Evolutionary conservation across 148 eudicot genomes (phyloP).

Genomic region (Arctostaphylos glauca): DNA sequence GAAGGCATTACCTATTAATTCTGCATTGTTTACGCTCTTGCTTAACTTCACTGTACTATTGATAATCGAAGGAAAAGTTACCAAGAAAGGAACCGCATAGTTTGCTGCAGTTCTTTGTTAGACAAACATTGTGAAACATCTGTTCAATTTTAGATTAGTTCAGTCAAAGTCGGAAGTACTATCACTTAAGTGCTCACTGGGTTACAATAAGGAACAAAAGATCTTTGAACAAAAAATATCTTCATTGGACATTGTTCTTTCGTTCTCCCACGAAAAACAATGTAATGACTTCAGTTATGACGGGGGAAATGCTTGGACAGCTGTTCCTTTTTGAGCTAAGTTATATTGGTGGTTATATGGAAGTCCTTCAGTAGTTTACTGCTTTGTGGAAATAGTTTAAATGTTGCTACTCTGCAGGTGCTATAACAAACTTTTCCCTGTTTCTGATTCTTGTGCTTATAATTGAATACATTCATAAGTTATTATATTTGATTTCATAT

Average conservation of each 20-base stretch:
- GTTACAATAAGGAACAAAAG: background rate
- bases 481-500: background rate
- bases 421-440: background rate
- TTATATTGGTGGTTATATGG: background rate
- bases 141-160: background rate
- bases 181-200: slow-evolving; percentile 1
- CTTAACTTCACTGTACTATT: background rate
- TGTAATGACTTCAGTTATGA: background rate
- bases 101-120: background rate
- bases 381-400: slow-evolving; percentile 3
- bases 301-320: background rate
- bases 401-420: slow-evolving; percentile 10
- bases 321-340: background rate
- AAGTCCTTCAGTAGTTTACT: background rate
- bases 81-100: background rate
- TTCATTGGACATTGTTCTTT: background rate
- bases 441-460: slow-evolving; percentile 9
- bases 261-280: background rate
- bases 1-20: background rate
- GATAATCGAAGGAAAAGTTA: background rate
- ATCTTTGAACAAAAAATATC: background rate
- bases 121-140: too few relatives aligned
- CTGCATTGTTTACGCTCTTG: background rate
- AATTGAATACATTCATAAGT: background rate
- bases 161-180: background rate